phyloP scores from a whole-genome alignment of 2,329 filamentous ascomycete species.

The Aspergillus sp. region DNA sequence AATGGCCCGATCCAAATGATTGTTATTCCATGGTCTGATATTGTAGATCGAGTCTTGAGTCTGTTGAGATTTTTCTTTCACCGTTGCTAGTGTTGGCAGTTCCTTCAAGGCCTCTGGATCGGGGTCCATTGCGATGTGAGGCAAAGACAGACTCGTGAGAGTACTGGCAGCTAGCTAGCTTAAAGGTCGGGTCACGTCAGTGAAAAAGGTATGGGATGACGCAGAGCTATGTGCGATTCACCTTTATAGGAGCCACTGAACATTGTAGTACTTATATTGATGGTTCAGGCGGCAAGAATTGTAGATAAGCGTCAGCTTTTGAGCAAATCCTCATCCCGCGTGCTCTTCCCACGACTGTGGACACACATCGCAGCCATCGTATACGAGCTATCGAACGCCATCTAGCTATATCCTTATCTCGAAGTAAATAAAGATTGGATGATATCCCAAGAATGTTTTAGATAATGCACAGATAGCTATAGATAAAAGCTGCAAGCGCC shows the following conservation, averaged over 20 bases:
- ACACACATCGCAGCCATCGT: neutral
- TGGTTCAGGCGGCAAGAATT: neutral
- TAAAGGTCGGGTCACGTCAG: neutral
- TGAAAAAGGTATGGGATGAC: neutral
- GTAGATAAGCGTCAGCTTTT: neutral
- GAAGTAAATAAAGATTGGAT: too few species aligned
- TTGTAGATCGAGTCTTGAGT: slow-evolving; percentile 4
- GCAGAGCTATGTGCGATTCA: neutral
- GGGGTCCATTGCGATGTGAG: neutral
- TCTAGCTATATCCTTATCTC: slow-evolving; percentile 7
- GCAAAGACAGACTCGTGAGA: too few species aligned
- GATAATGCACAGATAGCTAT: neutral
- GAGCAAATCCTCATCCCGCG: neutral
- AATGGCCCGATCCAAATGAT: neutral
- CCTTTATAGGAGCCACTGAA: neutral
- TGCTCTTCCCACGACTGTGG: neutral
- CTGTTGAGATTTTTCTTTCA: neutral
- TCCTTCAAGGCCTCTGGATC: neutral
- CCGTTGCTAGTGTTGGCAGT: neutral
- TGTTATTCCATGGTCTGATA: slow-evolving; percentile 7
- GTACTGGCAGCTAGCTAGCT: too few species aligned
- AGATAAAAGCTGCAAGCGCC: neutral
- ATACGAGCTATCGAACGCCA: neutral
- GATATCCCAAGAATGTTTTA: neutral
- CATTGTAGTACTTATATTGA: neutral